phyloP scores from a whole-genome alignment of 192 early-diverging fungal species.

The Chytriomyces confervae region DNA sequence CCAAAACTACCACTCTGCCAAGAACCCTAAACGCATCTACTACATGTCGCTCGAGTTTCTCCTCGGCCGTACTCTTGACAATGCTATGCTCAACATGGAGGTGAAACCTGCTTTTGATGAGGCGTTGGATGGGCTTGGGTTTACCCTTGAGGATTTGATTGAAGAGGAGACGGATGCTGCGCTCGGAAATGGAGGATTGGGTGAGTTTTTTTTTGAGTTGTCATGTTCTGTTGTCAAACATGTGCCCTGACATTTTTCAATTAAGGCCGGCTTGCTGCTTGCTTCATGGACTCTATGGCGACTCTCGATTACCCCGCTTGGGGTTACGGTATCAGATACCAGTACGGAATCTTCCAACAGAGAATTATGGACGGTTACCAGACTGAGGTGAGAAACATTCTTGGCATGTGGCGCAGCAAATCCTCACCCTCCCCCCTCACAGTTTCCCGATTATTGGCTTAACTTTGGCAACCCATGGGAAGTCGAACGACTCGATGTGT shows the following conservation, averaged over 20 bases:
- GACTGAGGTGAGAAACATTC: constrained; percentile 36
- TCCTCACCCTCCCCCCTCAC: constrained; percentile 31
- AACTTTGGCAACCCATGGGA: constrained; percentile 97
- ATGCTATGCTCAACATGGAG: constrained; percentile 86
- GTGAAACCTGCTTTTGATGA: constrained; percentile 80
- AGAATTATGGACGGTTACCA: constrained; percentile 95
- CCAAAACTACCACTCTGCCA: constrained; percentile 80
- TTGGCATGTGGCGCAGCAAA: no score
- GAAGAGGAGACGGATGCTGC: constrained; percentile 95
- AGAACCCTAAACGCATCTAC: constrained; percentile 92
- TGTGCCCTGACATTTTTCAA: not conserved
- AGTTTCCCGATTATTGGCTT: constrained; percentile 96
- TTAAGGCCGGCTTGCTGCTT: constrained; percentile 83
- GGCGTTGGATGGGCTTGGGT: constrained; percentile 80
- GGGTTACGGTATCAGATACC: constrained; percentile 96
- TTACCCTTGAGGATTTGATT: constrained; percentile 89
- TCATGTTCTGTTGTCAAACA: not conserved
- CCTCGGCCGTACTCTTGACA: constrained; percentile 95
- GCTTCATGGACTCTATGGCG: constrained; percentile 96
- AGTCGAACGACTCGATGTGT: constrained; percentile 89
- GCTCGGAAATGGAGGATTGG: constrained; percentile 96
- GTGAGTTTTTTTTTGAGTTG: constrained; percentile 36
- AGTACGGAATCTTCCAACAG: constrained; percentile 99
- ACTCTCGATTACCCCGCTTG: constrained; percentile 82
- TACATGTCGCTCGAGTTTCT: constrained; percentile 98